Base-by-base conservation (phyloP, 108 stramenopile species). In the Nitzschia putrida region DNA sequence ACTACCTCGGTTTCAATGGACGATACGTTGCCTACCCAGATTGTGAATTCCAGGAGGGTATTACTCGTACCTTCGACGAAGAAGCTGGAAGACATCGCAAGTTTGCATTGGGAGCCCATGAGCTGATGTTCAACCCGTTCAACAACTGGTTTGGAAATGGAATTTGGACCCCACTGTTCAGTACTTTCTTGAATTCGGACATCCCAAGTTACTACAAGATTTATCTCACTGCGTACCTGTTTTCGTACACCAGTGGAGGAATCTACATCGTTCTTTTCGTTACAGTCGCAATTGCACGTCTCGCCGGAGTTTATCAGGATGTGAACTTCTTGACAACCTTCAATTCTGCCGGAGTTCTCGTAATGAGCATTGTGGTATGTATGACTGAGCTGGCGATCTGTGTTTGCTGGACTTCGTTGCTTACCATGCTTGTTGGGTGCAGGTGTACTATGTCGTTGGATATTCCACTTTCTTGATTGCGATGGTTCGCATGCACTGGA, bases 171-270 rank as follows among this genome's bases (percentile, higher is more conserved):
- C 77, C 77, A 8, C 77, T 83, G n/a, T 83, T 83, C 49, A 37
- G 53, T 10, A 83, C 77, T 10, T 83, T 83, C 60, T 47, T 83
- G 14, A 64, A 18, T 22, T 83, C 69, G 11, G 82, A 83, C 53
- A 83, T 83, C 73, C 77, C 82, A n/a, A 64, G 69, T 40, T 83
- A 83, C 63, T 83, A 83, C 82, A 83, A 83, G 78, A 71, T 83
- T 38, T 83, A 76, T 54, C 47, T 83, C 22, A 78, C 77, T 10
- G 69, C 82, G 3, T 83, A 83, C 41, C 71, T 83, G 24, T 79
- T 74, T 39, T 74, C 73, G 34, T 83, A 83, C 59, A 72, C 78
- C 7, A 70, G 69, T 56, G 82, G 82, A 67, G 82, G 82, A 64
- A 55, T 71, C 11, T 83, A 83, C 63, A 37, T 83, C 18, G 49